Base-by-base conservation (phyloP, 495 filamentous ascomycete species). In the Lasiosphaeria hispida region DNA sequence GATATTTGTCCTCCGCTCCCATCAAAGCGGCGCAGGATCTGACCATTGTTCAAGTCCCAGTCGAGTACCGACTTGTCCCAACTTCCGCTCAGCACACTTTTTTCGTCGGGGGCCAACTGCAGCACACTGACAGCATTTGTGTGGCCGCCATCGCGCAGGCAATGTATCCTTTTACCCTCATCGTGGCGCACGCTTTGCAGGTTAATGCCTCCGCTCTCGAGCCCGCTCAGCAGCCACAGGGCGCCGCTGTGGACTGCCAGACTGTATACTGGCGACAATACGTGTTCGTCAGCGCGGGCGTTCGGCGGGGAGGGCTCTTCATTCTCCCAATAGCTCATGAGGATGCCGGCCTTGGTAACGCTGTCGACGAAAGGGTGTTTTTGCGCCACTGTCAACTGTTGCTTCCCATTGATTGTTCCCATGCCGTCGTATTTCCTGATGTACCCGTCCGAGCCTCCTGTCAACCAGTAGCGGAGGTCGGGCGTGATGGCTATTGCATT, bases 321-420 rank as follows among this genome's bases (percentile, higher is more conserved):
- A 61, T 96, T 97, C 68, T 95, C 95, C 94, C 95, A 99, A 69
- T 97, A 98, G 65, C 87, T 94, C 82, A 96, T 84, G 51, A 97
- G 73, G 13, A 96, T 85, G 1, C 93, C 94, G 10, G 92, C 92
- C 70, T 97, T 97, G 39, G 90, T 88, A 13, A 99, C 94, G 60
- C 89, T 96, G 67, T 99, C 94, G 36, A 99, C 94, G 63, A 97
- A 99, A 0, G 95, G 94, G 73, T 99, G 94, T 48, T 89, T 77
- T 75, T 99, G 94, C 40, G 94, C 94, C 7, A 99, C 94, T 0
- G 94, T 99, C 62, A 99, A 76, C 70, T 92, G 87, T 35, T 90
- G 83, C 70, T 96, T 96, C 60, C 91, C 91, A 70, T 99, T 99
- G 58, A 91, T 91, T 8, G 94, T 96, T 13, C 89, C 92, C 42